Evolutionary conservation across 2,329 filamentous ascomycete genomes (phyloP).

Genomic region (Ascochyta rabiei): DNA sequence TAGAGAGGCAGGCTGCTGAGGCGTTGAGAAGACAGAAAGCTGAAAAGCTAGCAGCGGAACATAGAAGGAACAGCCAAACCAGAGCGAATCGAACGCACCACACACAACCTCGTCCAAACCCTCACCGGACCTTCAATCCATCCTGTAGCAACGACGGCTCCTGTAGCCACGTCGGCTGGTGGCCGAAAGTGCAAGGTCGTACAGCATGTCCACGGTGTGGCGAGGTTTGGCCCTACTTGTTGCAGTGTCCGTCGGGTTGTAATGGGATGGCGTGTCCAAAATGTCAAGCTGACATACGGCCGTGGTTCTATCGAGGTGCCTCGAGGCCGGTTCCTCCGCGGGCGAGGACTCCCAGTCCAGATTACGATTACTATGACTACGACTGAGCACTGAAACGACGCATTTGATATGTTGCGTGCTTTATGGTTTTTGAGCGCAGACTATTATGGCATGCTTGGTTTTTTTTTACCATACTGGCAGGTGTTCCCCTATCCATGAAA

Average conservation of each 20-base stretch:
- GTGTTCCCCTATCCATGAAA: too few relatives aligned
- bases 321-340: neutral
- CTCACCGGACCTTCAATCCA: neutral
- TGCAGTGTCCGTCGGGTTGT: slow-evolving; percentile 23
- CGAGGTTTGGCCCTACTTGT: slow-evolving; percentile 22
- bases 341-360: slow-evolving; percentile 9
- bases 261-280: slow-evolving; percentile 21
- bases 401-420: too few relatives aligned
- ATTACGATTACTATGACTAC: too few relatives aligned
- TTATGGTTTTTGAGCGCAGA: too few relatives aligned
- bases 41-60: too few relatives aligned
- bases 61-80: too few relatives aligned
- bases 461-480: too few relatives aligned
- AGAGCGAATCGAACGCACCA: too few relatives aligned
- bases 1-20: neutral
- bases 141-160: slow-evolving; percentile 16
- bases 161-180: slow-evolving; percentile 25
- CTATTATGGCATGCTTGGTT: too few relatives aligned
- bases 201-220: slow-evolving; percentile 19
- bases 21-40: too few relatives aligned
- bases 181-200: slow-evolving; percentile 22
- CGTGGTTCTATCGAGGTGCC: neutral
- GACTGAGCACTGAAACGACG: too few relatives aligned
- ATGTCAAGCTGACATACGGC: slow-evolving; percentile 21
- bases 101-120: too few relatives aligned